Base-by-base conservation (phyloP, 2,329 filamentous ascomycete genomes). In the Diaporthe sp. region DNA sequence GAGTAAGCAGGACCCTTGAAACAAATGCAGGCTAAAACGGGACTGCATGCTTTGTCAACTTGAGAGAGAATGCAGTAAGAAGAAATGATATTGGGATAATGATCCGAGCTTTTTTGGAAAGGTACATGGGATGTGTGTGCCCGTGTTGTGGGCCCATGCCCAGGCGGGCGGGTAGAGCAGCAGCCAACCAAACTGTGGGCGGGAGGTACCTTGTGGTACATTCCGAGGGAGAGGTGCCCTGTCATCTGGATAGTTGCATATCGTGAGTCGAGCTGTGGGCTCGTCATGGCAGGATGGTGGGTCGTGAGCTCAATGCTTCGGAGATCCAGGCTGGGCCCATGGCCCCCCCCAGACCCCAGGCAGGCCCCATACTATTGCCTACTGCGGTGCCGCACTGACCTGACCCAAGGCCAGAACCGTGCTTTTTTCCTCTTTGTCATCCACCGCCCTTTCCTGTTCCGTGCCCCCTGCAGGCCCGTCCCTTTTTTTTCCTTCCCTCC, bases 1-100 rank as follows among this genome's bases (percentile, higher is more conserved):
- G 22, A 3, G 60, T 63, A 65, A 51, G 47, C 65, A 53, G 47
- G 65, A 68, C 65, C 47, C 65, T 68, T 68, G 65, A 68, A 51
- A 67, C 44, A 34, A 22, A 67, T 51, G 63, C 20, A 37, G 63
- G 63, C 63, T 51, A 67, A 51, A 51, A 67, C 44, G 28, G 63
- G 63, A 67, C 63, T 34, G 42, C 25, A 44, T 65, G 42, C 61
- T 34, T 65, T 65, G 25, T 65, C 60, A 65, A 47, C 25, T 4
- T 1, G 8, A 31, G 39, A 34, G 42, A 22, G 37, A 63, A 63
- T 47, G 57, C 31, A 15, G 57, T 4, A n/a, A 22, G 10, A 42
- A 20, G 13, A 51, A 37, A 17, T 17, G 47, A 67, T 61, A 42
- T 39, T 39, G 9, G 61, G 28, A 65, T 9, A 49, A n/a, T 51